Conservation (phyloP, 2,329 filamentous ascomycete genomes). For the Trichophaea hybrida region DNA sequence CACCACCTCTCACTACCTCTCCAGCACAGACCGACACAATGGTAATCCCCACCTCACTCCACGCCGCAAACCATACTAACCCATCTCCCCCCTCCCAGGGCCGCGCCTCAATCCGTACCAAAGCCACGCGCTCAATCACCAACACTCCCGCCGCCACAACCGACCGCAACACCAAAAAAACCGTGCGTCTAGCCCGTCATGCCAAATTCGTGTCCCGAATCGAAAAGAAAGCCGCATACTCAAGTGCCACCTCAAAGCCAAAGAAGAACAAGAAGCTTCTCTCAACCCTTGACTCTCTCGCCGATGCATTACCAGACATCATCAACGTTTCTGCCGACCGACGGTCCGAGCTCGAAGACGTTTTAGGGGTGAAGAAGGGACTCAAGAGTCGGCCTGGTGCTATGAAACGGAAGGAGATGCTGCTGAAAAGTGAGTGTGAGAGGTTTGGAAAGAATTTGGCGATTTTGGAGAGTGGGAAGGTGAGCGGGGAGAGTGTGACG, state of each 20-base stretch:
- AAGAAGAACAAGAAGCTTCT: conserved; percentile 63
- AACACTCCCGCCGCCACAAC: conserved; percentile 35
- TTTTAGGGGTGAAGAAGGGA: conserved; percentile 45
- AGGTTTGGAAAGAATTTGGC: conserved; percentile 75
- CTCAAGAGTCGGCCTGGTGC: conserved; percentile 63
- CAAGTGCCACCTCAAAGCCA: conserved; percentile 36
- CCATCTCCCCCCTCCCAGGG: conserved; percentile 7
- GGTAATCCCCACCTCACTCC: neutral
- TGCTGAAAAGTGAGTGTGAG: conserved; percentile 69
- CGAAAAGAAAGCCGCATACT: conserved; percentile 39
- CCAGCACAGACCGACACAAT: neutral
- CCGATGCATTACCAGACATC: conserved; percentile 54
- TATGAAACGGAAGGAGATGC: conserved; percentile 64
- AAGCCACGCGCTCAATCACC: conserved; percentile 40
- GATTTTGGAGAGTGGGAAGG: conserved; percentile 31
- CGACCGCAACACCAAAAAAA: conserved; percentile 47
- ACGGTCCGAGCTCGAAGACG: conserved; percentile 27
- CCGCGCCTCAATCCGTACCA: conserved; percentile 43
- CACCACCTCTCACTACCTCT: neutral
- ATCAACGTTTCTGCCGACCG: neutral
- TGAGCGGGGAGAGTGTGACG: conserved; percentile 8
- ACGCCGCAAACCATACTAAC: neutral
- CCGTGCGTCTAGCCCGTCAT: conserved; percentile 72
- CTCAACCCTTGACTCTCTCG: conserved; percentile 58
- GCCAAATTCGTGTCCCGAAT: conserved; percentile 65